Evolutionary conservation across 2,329 filamentous ascomycete genomes (phyloP).

Genomic region (Biscogniauxia marginata): DNA sequence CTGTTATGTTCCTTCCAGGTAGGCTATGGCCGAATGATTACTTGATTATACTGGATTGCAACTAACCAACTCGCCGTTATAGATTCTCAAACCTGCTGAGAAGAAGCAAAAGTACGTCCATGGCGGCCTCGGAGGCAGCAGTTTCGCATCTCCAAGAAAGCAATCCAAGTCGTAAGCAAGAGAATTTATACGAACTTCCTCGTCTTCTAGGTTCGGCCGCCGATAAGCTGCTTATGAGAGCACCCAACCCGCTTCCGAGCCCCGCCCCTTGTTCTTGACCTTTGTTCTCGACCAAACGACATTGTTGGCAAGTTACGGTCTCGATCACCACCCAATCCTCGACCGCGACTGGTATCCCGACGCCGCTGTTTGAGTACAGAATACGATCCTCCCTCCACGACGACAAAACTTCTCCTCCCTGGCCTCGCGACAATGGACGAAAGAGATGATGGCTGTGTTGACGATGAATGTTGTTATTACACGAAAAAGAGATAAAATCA

Average conservation of each 20-base stretch:
- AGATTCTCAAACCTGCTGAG: slow-evolving; percentile 99
- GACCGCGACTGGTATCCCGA: slow-evolving; percentile 19
- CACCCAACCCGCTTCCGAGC: slow-evolving; percentile 22
- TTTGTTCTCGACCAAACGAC: slow-evolving; percentile 17
- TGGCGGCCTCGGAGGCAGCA: slow-evolving; percentile 68
- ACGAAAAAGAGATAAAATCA: slow-evolving; percentile 37
- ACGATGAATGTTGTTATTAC: slow-evolving; percentile 34
- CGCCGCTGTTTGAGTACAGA: slow-evolving; percentile 26
- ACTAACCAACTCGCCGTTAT: slow-evolving; percentile 21
- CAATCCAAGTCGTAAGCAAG: slow-evolving; percentile 63
- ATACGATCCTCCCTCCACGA: slow-evolving; percentile 20
- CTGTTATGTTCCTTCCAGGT: slow-evolving; percentile 99
- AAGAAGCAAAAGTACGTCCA: slow-evolving; percentile 99
- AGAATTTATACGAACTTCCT: slow-evolving; percentile 71
- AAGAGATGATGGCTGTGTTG: slow-evolving; percentile 25
- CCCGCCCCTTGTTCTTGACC: slow-evolving; percentile 24
- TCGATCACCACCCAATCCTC: slow-evolving; percentile 8
- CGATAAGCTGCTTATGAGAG: slow-evolving; percentile 60
- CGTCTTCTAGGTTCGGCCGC: slow-evolving; percentile 89
- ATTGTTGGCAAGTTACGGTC: slow-evolving; percentile 10
- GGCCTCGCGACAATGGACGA: slow-evolving; percentile 24
- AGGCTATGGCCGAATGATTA: slow-evolving; percentile 1
- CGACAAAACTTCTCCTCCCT: slow-evolving; percentile 18
- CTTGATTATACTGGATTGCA: slow-evolving; percentile 14
- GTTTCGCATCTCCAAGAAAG: slow-evolving; percentile 70